A percentile compares a stretch with the other conserved stretches of the same genome.
Conservation (phyloP, 2,329 filamentous ascomycete species). For the Sporothrix variecibatus region DNA sequence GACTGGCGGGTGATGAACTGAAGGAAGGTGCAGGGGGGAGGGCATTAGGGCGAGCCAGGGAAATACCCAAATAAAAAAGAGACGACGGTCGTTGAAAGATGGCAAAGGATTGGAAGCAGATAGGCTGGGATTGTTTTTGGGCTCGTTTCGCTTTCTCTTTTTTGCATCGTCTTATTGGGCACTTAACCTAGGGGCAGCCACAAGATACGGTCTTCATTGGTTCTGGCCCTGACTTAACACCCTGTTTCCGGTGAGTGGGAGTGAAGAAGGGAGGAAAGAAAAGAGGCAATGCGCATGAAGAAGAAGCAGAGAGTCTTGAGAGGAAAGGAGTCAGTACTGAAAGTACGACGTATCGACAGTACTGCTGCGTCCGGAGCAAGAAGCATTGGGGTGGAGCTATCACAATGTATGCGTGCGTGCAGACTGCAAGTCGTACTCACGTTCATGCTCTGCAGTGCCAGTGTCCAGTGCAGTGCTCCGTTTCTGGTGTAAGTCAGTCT, state of each 20-base stretch:
- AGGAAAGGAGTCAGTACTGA: background rate
- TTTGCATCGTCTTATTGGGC: conserved; percentile 7
- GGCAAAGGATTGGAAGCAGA: conserved; percentile 20
- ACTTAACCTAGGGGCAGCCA: background rate
- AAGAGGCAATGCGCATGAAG: background rate
- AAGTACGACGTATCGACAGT: conserved; percentile 13
- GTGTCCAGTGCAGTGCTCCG: background rate
- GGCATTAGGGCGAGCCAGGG: conserved; percentile 18
- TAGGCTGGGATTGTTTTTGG: conserved; percentile 3
- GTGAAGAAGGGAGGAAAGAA: background rate
- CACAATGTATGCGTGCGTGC: background rate
- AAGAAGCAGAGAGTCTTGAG: background rate
- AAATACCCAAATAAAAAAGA: background rate
- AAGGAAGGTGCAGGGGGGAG: conserved; percentile 24
- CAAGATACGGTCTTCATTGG: conserved; percentile 13
- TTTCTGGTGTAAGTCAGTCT: background rate
- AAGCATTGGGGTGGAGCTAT: conserved; percentile 29
- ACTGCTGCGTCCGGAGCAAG: background rate
- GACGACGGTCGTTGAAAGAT: background rate
- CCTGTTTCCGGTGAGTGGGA: background rate
- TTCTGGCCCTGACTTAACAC: background rate
- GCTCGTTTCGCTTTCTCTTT: background rate
- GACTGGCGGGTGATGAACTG: conserved; percentile 28
- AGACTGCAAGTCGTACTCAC: background rate
- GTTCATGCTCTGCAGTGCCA: background rate